A percentile compares a stretch with the other conserved stretches of the same genome.
These are phyloP conservation scores for Marasmius tenuissimus DNA, from an alignment of 1,284 basidiomycete genomes.

Conservation along the genomic window DNA sequence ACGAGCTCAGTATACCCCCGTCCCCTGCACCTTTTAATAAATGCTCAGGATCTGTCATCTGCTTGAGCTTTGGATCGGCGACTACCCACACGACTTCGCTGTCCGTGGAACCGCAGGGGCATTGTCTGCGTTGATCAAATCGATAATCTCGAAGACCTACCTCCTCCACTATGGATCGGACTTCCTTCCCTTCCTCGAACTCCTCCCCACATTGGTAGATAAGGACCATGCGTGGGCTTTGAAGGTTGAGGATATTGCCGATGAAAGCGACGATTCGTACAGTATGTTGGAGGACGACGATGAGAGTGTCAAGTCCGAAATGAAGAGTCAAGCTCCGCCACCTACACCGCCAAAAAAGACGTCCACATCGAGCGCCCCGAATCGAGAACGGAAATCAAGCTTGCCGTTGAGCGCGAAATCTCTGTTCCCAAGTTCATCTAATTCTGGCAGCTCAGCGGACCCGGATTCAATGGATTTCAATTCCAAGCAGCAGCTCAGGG, in stretches of 20 bases:
- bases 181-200: slow-evolving; percentile 74
- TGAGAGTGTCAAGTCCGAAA: slow-evolving; percentile 34
- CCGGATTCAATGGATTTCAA: slow-evolving; percentile 28
- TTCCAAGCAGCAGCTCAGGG: slow-evolving; percentile 60
- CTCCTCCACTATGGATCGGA: slow-evolving; percentile 80
- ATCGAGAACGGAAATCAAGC: slow-evolving; percentile 64
- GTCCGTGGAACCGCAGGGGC: slow-evolving; percentile 71
- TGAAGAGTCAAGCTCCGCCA: slow-evolving; percentile 20
- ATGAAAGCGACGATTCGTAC: slow-evolving; percentile 63
- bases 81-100: slow-evolving; percentile 75
- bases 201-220: slow-evolving; percentile 59
- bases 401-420: slow-evolving; percentile 52
- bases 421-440: slow-evolving; percentile 24
- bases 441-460: slow-evolving; percentile 21
- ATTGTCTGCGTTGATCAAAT: slow-evolving; percentile 70
- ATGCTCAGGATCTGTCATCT: slow-evolving; percentile 69
- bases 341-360: slow-evolving; percentile 10
- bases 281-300: slow-evolving; percentile 54
- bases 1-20: slow-evolving; percentile 17
- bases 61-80: slow-evolving; percentile 70
- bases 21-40: slow-evolving; percentile 11
- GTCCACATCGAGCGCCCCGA: slow-evolving; percentile 5
- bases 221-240: slow-evolving; percentile 70
- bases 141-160: slow-evolving; percentile 74
- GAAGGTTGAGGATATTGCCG: slow-evolving; percentile 55